These are phyloP conservation scores for Pseudevernia furfuracea DNA, from an alignment of 495 filamentous ascomycete genomes.

Conservation along the genomic window DNA sequence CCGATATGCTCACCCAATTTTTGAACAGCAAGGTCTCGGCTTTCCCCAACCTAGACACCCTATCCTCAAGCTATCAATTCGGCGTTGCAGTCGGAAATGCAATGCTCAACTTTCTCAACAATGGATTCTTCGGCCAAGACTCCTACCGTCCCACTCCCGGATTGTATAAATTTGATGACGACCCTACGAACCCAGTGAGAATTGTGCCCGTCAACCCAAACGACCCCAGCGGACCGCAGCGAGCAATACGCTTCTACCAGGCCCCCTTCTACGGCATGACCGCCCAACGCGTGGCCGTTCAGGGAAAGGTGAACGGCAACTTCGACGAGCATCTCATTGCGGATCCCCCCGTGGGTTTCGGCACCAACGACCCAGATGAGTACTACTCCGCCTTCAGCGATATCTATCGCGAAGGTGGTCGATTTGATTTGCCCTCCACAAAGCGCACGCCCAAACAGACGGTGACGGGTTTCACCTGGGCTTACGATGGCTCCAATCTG, in stretches of 20 bases:
- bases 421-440: conserved; percentile 25
- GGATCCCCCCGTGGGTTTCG: conserved; percentile 29
- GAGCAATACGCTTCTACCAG: conserved; percentile 24
- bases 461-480: conserved; percentile 31
- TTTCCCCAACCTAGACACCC: conserved; percentile 23
- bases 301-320: conserved; percentile 20
- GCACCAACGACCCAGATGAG: conserved; percentile 22
- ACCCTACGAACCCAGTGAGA: conserved; percentile 32
- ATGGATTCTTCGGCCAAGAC: conserved; percentile 19
- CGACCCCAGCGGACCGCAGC: conserved; percentile 27
- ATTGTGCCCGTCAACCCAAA: conserved; percentile 31
- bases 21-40: not conserved
- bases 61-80: conserved; percentile 27
- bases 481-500: conserved; percentile 34
- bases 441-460: conserved; percentile 27
- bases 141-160: conserved; percentile 24
- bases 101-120: conserved; percentile 26
- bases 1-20: not conserved
- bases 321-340: conserved; percentile 29
- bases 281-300: conserved; percentile 31
- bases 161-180: conserved; percentile 30
- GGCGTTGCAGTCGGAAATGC: conserved; percentile 28
- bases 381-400: conserved; percentile 29
- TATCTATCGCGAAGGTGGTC: conserved; percentile 28
- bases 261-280: conserved; percentile 30